phyloP scores from a whole-genome alignment of 2,329 filamentous ascomycete species.

The Cryphonectria carpinicola region DNA sequence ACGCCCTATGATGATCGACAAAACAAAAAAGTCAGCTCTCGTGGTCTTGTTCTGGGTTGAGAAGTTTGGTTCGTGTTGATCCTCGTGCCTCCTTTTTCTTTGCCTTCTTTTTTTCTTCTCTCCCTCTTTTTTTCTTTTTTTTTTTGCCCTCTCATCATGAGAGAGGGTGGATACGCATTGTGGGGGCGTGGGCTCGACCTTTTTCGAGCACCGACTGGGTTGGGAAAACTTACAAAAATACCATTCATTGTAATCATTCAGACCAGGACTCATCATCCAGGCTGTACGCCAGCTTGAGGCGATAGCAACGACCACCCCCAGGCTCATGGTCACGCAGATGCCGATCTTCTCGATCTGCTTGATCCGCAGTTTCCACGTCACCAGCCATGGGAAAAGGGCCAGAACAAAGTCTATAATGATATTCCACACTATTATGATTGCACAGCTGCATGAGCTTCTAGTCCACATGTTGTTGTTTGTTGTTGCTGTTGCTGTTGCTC shows the following conservation, averaged over 20 bases:
- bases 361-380: constrained; percentile 54
- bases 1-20: constrained; percentile 37
- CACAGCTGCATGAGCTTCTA: not conserved
- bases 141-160: not conserved
- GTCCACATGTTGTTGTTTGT: not conserved
- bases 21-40: constrained; percentile 13
- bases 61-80: not conserved
- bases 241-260: constrained; percentile 42
- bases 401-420: constrained; percentile 58
- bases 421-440: constrained; percentile 49
- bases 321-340: constrained; percentile 54
- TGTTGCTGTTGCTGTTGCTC: not conserved
- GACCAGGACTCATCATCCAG: constrained; percentile 53
- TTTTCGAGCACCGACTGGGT: not conserved
- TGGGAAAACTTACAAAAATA: constrained; percentile 47
- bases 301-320: constrained; percentile 51
- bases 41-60: not conserved
- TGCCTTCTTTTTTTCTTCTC: not conserved
- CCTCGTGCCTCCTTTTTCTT: not conserved
- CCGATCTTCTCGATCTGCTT: constrained; percentile 52
- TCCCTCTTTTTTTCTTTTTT: not conserved
- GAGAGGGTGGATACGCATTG: not conserved
- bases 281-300: constrained; percentile 50
- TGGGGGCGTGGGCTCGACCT: not conserved
- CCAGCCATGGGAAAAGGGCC: constrained; percentile 53